Evolutionary conservation across 2,329 filamentous ascomycete genomes (phyloP).

Genomic region (Penicillium sp.): DNA sequence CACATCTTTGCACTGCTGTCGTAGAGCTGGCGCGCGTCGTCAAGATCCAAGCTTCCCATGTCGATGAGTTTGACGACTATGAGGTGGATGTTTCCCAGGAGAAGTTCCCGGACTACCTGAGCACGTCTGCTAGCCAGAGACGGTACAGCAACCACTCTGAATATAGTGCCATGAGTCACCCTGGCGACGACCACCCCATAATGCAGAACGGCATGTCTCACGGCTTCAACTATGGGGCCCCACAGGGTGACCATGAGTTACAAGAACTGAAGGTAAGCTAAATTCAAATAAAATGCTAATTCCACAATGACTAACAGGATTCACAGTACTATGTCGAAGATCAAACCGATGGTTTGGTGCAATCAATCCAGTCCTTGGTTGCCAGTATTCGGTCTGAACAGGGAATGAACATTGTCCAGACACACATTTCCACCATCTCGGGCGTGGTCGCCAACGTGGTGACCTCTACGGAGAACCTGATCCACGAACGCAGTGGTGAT

Average conservation of each 20-base stretch:
- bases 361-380: constrained; percentile 79
- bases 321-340: constrained; percentile 73
- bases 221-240: constrained; percentile 43
- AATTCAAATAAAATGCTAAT: neutral
- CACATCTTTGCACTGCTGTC: constrained; percentile 79
- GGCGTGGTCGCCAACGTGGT: constrained; percentile 69
- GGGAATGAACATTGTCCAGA: constrained; percentile 62
- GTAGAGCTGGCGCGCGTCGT: constrained; percentile 80
- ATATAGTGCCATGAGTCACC: constrained; percentile 71
- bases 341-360: constrained; percentile 73
- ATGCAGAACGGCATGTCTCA: constrained; percentile 31
- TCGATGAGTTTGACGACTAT: constrained; percentile 72
- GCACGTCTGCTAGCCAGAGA: constrained; percentile 51
- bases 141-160: constrained; percentile 64
- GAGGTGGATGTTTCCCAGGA: constrained; percentile 63
- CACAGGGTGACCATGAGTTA: constrained; percentile 49
- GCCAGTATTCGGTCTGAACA: constrained; percentile 66
- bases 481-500: constrained; percentile 47
- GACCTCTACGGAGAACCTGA: constrained; percentile 60
- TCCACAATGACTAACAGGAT: constrained; percentile 20
- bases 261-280: constrained; percentile 59
- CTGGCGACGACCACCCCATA: constrained; percentile 35
- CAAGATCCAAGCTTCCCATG: constrained; percentile 76
- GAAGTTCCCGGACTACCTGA: constrained; percentile 67
- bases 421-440: constrained; percentile 69